These are phyloP conservation scores for Akanthomyces muscarius DNA, from an alignment of 2,329 filamentous ascomycete species.

Conservation along the genomic window DNA sequence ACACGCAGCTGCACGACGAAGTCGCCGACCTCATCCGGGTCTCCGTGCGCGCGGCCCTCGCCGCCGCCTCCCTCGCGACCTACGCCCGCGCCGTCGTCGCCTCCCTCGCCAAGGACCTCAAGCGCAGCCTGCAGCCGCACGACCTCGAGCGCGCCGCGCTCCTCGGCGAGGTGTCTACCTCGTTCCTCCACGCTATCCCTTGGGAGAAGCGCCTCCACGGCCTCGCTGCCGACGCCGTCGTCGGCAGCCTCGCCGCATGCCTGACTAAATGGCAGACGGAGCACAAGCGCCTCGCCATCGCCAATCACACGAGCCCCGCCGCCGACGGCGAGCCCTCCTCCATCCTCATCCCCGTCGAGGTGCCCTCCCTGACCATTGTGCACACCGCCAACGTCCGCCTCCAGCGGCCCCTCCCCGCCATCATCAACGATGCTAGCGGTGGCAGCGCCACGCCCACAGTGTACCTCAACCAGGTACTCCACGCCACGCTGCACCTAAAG, in stretches of 20 bases:
- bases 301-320: conserved; percentile 16
- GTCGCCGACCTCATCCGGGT: conserved; percentile 50
- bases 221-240: conserved; percentile 40
- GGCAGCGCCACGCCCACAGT: conserved; percentile 40
- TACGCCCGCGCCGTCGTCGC: conserved; percentile 46
- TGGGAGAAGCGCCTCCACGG: conserved; percentile 51
- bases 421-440: conserved; percentile 26
- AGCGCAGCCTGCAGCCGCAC: conserved; percentile 40
- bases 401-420: conserved; percentile 32
- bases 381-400: conserved; percentile 71
- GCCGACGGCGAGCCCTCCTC: conserved; percentile 45
- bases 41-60: conserved; percentile 39
- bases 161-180: conserved; percentile 47
- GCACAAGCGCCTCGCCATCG: conserved; percentile 27
- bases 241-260: conserved; percentile 24
- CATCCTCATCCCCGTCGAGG: conserved; percentile 84
- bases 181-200: conserved; percentile 40
- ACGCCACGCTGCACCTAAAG: conserved; percentile 57
- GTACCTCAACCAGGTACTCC: conserved; percentile 60
- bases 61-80: conserved; percentile 37
- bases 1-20: conserved; percentile 73
- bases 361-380: conserved; percentile 77
- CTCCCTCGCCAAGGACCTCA: conserved; percentile 42
- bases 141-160: conserved; percentile 56
- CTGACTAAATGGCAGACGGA: conserved; percentile 33